These are phyloP conservation scores for Apiotrichum brassicae DNA, from an alignment of 1,284 basidiomycete genomes.

Conservation along the genomic window DNA sequence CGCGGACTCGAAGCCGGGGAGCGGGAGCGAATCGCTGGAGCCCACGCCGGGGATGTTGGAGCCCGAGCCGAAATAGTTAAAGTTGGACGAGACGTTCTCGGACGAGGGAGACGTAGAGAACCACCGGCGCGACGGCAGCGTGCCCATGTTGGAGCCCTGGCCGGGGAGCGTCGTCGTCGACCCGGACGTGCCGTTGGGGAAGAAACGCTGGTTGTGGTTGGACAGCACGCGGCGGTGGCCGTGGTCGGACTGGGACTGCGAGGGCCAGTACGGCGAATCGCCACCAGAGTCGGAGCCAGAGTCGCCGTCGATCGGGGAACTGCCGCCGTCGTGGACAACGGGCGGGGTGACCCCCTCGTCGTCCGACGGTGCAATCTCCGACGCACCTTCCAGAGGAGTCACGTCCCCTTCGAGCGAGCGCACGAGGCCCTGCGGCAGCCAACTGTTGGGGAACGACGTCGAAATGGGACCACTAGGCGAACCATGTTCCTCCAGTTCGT, in stretches of 20 bases:
- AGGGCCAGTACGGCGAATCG: conserved; percentile 13
- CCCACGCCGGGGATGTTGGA: conserved; percentile 9
- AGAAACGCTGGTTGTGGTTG: conserved; percentile 4
- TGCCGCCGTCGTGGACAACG: not conserved
- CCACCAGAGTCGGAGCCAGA: conserved; percentile 29
- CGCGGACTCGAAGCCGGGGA: conserved; percentile 23
- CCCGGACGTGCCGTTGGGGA: conserved; percentile 3
- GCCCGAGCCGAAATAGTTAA: conserved; percentile 19
- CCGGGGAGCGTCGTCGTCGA: conserved; percentile 9
- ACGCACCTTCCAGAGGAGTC: conserved; percentile 31
- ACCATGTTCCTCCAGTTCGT: conserved; percentile 30
- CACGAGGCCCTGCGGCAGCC: conserved; percentile 46
- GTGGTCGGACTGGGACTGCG: not conserved
- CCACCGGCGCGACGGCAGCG: conserved; percentile 33
- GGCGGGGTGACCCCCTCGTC: not conserved
- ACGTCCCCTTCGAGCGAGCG: conserved; percentile 45
- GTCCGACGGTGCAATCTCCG: conserved; percentile 8
- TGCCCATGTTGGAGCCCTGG: conserved; percentile 8
- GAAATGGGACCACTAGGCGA: conserved; percentile 45
- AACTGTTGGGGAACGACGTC: conserved; percentile 43
- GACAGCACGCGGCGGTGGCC: conserved; percentile 4
- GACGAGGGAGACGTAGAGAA: conserved; percentile 30
- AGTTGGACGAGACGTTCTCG: conserved; percentile 26
- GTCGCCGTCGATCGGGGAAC: conserved; percentile 7
- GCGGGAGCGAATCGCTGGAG: conserved; percentile 35